Conservation (phyloP, 305 asterid genomes). For the Caryopteris hybrid region DNA sequence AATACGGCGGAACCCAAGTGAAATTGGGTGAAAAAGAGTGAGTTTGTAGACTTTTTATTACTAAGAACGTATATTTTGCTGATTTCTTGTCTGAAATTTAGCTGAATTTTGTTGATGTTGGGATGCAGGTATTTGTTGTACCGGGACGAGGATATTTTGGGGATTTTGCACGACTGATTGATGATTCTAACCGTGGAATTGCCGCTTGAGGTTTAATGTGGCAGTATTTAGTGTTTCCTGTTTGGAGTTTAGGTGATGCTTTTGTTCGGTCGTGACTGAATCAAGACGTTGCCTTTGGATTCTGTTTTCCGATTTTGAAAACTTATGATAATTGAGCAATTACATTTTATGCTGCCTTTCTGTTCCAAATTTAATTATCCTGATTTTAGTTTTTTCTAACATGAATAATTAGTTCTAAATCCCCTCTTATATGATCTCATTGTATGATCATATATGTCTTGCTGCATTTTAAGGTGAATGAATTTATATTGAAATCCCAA, state of each 20-base stretch:
- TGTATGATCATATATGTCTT: too few species aligned
- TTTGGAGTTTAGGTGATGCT: neutral
- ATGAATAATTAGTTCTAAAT: too few species aligned
- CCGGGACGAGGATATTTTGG: constrained; percentile 90
- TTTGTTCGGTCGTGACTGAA: constrained; percentile 1
- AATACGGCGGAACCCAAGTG: constrained; percentile 86
- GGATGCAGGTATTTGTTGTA: constrained; percentile 67
- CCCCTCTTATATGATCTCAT: too few species aligned
- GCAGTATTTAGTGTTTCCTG: neutral
- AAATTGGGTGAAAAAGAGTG: constrained; percentile 89
- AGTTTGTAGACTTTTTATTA: constrained; percentile 12
- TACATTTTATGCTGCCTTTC: neutral
- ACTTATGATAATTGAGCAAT: constrained; percentile 13
- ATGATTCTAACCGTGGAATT: neutral
- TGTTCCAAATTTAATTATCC: neutral
- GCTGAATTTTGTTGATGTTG: constrained; percentile 10
- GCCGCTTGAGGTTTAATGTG: constrained; percentile 5
- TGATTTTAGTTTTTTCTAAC: neutral
- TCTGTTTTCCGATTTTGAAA: constrained; percentile 9
- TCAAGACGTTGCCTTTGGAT: neutral
- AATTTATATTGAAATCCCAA: too few species aligned
- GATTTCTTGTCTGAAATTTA: neutral
- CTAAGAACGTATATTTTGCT: neutral
- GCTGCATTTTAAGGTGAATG: too few species aligned
- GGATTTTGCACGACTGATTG: constrained; percentile 57